phyloP scores from a whole-genome alignment of 1,284 basidiomycete genomes.

The Rhodotorula mucilaginosa region DNA sequence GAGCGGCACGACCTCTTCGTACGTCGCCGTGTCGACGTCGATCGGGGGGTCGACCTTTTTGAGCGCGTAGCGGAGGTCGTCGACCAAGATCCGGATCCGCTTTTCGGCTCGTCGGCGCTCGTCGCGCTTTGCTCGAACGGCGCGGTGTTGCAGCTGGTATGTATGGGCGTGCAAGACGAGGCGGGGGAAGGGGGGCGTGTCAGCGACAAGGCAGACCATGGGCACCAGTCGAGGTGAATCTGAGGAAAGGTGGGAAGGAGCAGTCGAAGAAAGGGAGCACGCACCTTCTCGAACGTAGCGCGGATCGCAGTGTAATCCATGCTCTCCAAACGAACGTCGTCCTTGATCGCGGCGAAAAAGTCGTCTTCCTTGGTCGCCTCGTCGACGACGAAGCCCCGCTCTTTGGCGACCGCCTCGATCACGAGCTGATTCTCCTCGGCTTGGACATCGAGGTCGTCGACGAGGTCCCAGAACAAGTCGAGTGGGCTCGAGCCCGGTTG shows the following conservation, averaged over 20 bases:
- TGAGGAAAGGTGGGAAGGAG: neutral
- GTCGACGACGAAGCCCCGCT: conserved; percentile 51
- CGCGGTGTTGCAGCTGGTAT: conserved; percentile 64
- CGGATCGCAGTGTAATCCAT: conserved; percentile 56
- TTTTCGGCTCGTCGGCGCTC: conserved; percentile 78
- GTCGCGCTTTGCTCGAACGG: conserved; percentile 64
- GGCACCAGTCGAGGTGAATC: neutral
- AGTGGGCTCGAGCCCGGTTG: conserved; percentile 78
- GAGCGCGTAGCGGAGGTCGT: conserved; percentile 92
- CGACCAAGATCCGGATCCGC: conserved; percentile 78
- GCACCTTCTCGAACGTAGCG: conserved; percentile 30
- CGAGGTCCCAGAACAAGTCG: conserved; percentile 91
- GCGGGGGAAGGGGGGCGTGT: neutral
- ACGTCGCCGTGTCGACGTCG: conserved; percentile 63
- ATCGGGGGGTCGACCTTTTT: conserved; percentile 77
- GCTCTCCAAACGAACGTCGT: conserved; percentile 48
- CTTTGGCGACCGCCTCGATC: conserved; percentile 54
- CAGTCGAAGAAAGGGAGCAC: conserved; percentile 9
- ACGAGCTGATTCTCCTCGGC: conserved; percentile 70
- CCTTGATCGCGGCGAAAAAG: conserved; percentile 53
- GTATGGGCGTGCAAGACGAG: neutral
- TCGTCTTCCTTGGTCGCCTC: conserved; percentile 51
- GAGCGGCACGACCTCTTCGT: conserved; percentile 72
- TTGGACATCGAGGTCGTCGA: conserved; percentile 80
- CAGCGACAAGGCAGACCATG: neutral